Conservation (phyloP, 1,284 basidiomycete species). For the Cutaneotrichosporon mucoides region DNA sequence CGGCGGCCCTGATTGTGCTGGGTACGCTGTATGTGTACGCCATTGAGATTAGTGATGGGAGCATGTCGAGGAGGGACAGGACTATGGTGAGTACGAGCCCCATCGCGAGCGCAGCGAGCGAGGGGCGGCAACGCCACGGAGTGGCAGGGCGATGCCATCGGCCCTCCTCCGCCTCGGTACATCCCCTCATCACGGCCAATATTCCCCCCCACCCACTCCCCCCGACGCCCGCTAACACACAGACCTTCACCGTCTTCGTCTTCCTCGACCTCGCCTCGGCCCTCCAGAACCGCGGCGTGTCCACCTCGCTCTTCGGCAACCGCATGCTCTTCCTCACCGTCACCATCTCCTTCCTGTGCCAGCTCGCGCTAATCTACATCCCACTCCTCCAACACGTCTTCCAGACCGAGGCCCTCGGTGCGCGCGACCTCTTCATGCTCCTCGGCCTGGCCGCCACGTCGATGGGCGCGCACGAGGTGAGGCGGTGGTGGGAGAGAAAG, state of each 20-base stretch:
- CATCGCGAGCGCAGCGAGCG: background rate
- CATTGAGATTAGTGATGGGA: constrained; percentile 73
- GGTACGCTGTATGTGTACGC: constrained; percentile 87
- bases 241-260: constrained; percentile 94
- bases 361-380: constrained; percentile 83
- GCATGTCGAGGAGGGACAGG: constrained; percentile 78
- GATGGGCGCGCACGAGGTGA: constrained; percentile 70
- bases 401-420: constrained; percentile 77
- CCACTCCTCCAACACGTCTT: constrained; percentile 87
- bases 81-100: constrained; percentile 69
- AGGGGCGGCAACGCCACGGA: background rate
- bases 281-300: constrained; percentile 85
- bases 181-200: background rate
- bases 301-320: constrained; percentile 73
- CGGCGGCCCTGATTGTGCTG: constrained; percentile 80
- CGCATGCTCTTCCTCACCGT: constrained; percentile 85
- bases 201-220: background rate
- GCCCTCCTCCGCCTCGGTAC: too few species aligned
- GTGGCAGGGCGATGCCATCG: too few species aligned
- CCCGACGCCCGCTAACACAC: background rate
- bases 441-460: constrained; percentile 66
- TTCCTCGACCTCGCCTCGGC: constrained; percentile 95
- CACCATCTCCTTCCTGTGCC: constrained; percentile 72
- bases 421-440: constrained; percentile 67
- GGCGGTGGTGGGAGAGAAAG: constrained; percentile 70